Evolutionary conservation across 306 rosid species (phyloP), one percentile per base, ranked within the genome.

Genomic region (Fragaria ananassa): DNA sequence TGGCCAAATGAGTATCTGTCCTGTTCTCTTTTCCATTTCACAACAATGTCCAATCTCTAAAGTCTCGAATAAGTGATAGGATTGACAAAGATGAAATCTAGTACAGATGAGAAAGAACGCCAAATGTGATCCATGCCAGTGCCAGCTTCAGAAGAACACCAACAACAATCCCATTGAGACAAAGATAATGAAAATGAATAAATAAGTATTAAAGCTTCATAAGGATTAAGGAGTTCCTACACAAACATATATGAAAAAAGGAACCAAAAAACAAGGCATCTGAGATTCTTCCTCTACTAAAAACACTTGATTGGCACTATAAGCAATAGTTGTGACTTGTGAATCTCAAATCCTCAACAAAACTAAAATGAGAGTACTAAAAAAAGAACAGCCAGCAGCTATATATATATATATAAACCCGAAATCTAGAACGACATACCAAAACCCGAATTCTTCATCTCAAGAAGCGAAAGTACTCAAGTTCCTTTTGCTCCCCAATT

Each of bases 281-380:
- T 56, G 88, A 85, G 81, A 85, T 67, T 79, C 83, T 75, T n/a
- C 45, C 76, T 66, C 83, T 18, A 64, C 82, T 18, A 81, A 31
- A 76, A 72, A 78, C 60, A 70, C 77, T 75, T 60, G 74, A 71
- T 70, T 44, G 71, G 77, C 83, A 74, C 34, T 56, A 42, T 25
- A 56, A 10, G 83, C 83, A 79, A 81, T 81, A 86, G 34, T 71
- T 74, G 13, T 61, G 31, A 29, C 31, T 29, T 35, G 37, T 35
- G 76, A 87, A 87, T 87, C 89, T 80, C 87, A 85, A 86, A 86
- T 76, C 80, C 90, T 79, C 65, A 84, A 74, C 69, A 61, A 51
- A 39, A 82, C 78, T 35, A 42, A 46, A 1, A 21, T 15, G 18
- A 23, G 11, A 54, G 27, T 9, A 23, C 68, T 50, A 71, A 17